Base-by-base conservation (phyloP, 768 basidiomycete species). In the Amanita muscaria region DNA sequence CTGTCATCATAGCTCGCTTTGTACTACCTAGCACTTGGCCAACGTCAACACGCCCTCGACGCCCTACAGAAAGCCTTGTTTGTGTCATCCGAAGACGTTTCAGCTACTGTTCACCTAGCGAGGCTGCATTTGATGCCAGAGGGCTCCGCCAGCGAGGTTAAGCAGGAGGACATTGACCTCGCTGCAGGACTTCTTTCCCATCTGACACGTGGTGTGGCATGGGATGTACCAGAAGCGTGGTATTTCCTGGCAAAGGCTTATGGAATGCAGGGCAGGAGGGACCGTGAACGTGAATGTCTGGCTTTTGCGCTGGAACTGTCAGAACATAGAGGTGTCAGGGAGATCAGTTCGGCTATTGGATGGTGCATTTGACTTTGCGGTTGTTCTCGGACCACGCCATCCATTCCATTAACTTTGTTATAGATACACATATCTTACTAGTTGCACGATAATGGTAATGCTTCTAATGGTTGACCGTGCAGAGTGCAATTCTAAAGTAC, bases 171-270 rank as follows among this genome's bases (percentile, higher is more conserved):
- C 55, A 70, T 85, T 6, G 89, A 94, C 56, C 69, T 96, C 30
- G 88, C 88, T 0, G 89, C 87, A 3, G 83, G 84, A 2, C 65
- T 93, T 54, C 70, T 98, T 21, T 75, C 75, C 1, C 78, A 86
- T 50, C 57, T 91, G 38, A 88, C 90, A 0, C 76, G 79, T 31
- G 88, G 85, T 1, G 66, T 69, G 0, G 94, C 84, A 9, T 97
- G 92, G 91, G 84, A 96, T 59, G 75, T 86, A 2, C 78, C 92
- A 0, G 94, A 98, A 59, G 93, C 87, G 19, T 99, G 94, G 94
- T 94, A 85, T 61, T 87, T 80, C 59, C 72, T 98, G 11, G 88
- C 82, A 5, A 88, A 82, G 55, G 83, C 83, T 18, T 85, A 85
- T 55, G 79, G 82, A 38, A 57, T 80, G 52, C 88, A 88, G 55